Evolutionary conservation across 768 basidiomycete genomes (phyloP), one percentile per base, ranked within the genome.

Genomic region (Suillus lakei): DNA sequence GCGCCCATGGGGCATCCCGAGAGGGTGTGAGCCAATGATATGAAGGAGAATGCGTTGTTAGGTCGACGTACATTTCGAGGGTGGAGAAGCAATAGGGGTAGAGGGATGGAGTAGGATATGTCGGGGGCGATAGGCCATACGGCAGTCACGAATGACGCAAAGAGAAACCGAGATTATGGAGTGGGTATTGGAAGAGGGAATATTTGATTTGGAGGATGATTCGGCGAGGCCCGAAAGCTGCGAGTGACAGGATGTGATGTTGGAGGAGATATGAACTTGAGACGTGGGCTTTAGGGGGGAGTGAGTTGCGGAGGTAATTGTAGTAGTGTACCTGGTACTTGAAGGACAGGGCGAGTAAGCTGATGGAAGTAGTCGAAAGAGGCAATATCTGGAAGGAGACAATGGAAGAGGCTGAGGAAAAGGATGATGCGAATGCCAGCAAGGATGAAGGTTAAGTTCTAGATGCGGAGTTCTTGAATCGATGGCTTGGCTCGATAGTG

Each of bases 121-220:
- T 30, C 58, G 58, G 58, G 39, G 39, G 58, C 41, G 26, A 59
- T 59, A 59, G 58, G 36, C 38, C 13, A 38, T 12, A 16, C 7
- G n/a, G 36, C 28, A 34, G 23, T 38, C 5, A 26, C 10, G 12
- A 13, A 55, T 18, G 16, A 28, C 28, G 50, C 50, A 53, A 30
- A 21, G 21, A 28, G 28, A 51, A 53, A 53, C 51, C 28, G 51
- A 53, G 8, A 18, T 53, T 5, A 21, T 51, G 50, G 50, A 18
- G 50, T 30, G n/a, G 7, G 36, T 38, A 38, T 38, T 38, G 36
- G 36, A 38, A 10, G 26, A 26, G 48, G 26, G 48, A 3, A 28
- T 50, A 23, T 50, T 26, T 23, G 13, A 23, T 34, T 34, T 8
- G 34, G n/a, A 1, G 23, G 13, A 26, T 10, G 26, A 4, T 56